Base-by-base conservation (phyloP, 2,329 filamentous ascomycete genomes). In the Emmonsia crescens region DNA sequence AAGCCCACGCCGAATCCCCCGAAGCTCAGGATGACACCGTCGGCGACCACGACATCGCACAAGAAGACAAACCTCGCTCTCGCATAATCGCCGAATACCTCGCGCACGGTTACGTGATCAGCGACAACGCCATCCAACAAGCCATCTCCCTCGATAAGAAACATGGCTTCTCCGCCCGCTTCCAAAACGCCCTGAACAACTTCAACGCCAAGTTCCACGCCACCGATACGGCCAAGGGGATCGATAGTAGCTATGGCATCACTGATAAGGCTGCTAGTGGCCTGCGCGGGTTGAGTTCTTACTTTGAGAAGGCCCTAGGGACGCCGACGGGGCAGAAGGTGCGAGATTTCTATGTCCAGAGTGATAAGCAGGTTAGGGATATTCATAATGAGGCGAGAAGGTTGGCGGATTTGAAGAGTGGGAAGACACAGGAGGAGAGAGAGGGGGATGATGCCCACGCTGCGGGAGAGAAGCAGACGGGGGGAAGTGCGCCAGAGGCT, bases 1-100 rank as follows among this genome's bases (percentile, higher is more conserved):
- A 88, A 66, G 78, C 80, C 60, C 46, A 6, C 24, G 78, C 83
- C 56, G 79, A 81, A 64, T 80, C 79, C 63, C 79, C 81, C 63
- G 76, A 79, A 46, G 72, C 74, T 59, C 82, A 86, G 63, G 80
- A 76, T 21, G 42, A 42, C 29, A 40, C 19, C 60, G n/a, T 2
- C 46, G 36, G 55, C 61, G 69, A 74, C 59, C 82, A 91, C 69
- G 85, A 91, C 68, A 86, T 97, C 69, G 85, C 87, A 16, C 94
- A 99, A 74, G 94, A 99, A 77, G 91, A 97, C 81, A 99, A 99
- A 83, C 94, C 94, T 19, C 89, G 92, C 70, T 85, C 89, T 48
- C 90, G 94, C 70, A 96, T 99, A 75, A 77, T 96, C 58, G 94
- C 94, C 66, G 94, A 99, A 79, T 96, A 97, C 77, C 88, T 99